phyloP scores from a whole-genome alignment of 192 early-diverging fungal genomes.

The Backusella macrospora region DNA sequence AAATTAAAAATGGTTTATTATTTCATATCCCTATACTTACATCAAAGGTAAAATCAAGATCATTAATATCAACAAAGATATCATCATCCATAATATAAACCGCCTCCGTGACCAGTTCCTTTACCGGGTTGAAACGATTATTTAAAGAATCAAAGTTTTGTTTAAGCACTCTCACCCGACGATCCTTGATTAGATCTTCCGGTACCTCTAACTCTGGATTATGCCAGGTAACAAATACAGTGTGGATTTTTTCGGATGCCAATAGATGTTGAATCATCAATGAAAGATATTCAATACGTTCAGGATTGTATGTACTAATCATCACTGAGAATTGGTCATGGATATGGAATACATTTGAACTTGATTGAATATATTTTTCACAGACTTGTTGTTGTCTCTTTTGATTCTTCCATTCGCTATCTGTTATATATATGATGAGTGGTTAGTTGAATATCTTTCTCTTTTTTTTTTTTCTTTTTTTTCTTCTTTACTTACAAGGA shows the following conservation, averaged over 20 bases:
- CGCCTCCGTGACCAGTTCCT: constrained; percentile 22
- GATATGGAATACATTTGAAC: constrained; percentile 11
- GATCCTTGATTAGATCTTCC: constrained; percentile 17
- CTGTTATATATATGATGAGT: no score
- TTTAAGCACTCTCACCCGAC: constrained; percentile 17
- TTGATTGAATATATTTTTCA: constrained; percentile 19
- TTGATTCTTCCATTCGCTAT: constrained; percentile 21
- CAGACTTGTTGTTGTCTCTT: constrained; percentile 13
- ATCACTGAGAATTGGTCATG: constrained; percentile 29
- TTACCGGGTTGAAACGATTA: constrained; percentile 43
- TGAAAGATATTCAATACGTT: constrained; percentile 33
- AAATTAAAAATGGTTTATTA: background rate
- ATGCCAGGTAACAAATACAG: constrained; percentile 45
- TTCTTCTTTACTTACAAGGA: constrained; percentile 15
- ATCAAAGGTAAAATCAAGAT: constrained; percentile 39
- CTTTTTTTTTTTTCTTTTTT: no score
- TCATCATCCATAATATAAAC: constrained; percentile 44
- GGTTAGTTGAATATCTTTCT: no score
- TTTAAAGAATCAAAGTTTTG: constrained; percentile 42
- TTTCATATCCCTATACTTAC: no score
- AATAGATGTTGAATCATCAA: constrained; percentile 30
- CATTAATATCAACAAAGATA: constrained; percentile 30
- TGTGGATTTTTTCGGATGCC: constrained; percentile 22
- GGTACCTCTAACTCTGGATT: constrained; percentile 37
- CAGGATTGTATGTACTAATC: constrained; percentile 38